Evolutionary conservation across 129 eudicot species (phyloP).

Genomic region (Flaveria linearis): DNA sequence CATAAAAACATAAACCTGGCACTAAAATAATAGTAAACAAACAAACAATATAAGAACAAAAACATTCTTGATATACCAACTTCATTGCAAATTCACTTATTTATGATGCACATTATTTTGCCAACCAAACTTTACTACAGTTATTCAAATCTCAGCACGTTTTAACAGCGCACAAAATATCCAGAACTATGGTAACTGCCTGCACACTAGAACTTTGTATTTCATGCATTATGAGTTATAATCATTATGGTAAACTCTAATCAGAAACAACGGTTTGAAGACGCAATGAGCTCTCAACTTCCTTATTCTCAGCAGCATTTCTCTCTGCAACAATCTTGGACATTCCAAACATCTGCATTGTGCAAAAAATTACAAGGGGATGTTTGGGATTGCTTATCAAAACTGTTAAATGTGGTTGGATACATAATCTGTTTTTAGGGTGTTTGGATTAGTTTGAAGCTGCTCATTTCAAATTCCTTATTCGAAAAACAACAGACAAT

Average conservation of each 20-base stretch:
- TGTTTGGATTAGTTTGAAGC: not conserved
- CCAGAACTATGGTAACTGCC: not conserved
- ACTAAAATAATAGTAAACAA: no score
- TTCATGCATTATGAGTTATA: not conserved
- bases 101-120: not conserved
- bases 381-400: not conserved
- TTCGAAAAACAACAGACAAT: not conserved
- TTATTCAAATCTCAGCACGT: not conserved
- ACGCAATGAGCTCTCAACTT: slow-evolving; percentile 56
- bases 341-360: slow-evolving; percentile 82
- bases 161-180: not conserved
- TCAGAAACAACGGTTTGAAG: slow-evolving; percentile 56
- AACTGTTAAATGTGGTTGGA: not conserved
- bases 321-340: slow-evolving; percentile 64
- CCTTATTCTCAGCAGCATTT: slow-evolving; percentile 45
- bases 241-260: slow-evolving; percentile 12
- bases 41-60: not conserved
- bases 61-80: not conserved
- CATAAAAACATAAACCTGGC: not conserved
- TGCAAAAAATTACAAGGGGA: not conserved
- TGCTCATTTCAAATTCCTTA: not conserved
- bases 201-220: not conserved
- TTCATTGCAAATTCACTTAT: not conserved
- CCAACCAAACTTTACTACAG: not conserved
- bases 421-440: slow-evolving; percentile 5